Percentiles rank a stretch among this genome's conserved stretches.
These are phyloP conservation scores for Auricularia heimuer DNA, from an alignment of 768 basidiomycete genomes.

Conservation along the genomic window DNA sequence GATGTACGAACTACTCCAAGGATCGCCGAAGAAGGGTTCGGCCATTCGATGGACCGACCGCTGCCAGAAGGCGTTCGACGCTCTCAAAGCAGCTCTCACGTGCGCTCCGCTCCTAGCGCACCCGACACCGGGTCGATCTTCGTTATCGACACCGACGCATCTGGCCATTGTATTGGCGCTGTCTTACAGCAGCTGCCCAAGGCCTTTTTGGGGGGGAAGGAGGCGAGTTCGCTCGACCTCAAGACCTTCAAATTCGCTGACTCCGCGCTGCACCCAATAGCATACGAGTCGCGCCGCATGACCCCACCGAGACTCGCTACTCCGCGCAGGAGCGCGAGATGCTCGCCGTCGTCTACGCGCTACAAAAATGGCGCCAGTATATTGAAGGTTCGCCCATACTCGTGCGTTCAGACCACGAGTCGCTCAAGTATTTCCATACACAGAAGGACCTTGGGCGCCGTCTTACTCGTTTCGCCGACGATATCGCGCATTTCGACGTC, in stretches of 20 bases:
- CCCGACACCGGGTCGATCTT: too few relatives aligned
- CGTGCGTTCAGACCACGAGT: conserved; percentile 17
- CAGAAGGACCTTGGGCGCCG: conserved; percentile 13
- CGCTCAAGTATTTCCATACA: conserved; percentile 13
- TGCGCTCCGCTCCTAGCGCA: too few relatives aligned
- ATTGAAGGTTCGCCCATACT: conserved; percentile 17
- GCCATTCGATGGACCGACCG: too few relatives aligned
- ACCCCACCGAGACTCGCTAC: background rate
- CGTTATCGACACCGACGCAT: too few relatives aligned
- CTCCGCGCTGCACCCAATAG: background rate
- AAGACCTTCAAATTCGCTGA: background rate
- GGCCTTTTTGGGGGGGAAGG: background rate
- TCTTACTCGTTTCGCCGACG: conserved; percentile 16
- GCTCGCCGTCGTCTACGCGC: background rate
- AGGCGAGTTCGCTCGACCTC: background rate
- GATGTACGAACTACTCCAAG: too few relatives aligned
- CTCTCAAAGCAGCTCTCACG: too few relatives aligned
- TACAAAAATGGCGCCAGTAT: conserved; percentile 13
- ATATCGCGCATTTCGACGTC: conserved; percentile 13
- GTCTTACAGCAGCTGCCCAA: too few relatives aligned
- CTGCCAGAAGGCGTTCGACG: too few relatives aligned
- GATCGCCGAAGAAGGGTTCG: too few relatives aligned
- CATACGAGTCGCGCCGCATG: background rate
- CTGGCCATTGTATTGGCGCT: too few relatives aligned
- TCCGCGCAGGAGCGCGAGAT: background rate